Conservation (phyloP, 179 eudicot genomes). For the Spinacia oleracea region DNA sequence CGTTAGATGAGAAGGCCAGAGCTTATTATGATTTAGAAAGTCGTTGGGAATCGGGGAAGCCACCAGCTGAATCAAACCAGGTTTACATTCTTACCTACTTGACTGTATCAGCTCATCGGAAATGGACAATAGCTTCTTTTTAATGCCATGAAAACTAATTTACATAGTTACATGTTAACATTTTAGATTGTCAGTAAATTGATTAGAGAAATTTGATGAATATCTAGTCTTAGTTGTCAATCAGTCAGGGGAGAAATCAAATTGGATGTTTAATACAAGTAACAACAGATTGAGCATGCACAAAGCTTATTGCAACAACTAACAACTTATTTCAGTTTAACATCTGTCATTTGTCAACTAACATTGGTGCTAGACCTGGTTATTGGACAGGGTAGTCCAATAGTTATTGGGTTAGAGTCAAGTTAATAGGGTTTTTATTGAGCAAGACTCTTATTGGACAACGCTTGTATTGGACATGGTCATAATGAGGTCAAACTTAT, state of each 20-base stretch:
- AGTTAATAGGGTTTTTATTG: too few species aligned
- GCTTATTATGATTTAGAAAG: conserved; percentile 87
- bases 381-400: too few species aligned
- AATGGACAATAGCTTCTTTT: neutral
- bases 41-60: conserved; percentile 52
- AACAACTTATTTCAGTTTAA: too few species aligned
- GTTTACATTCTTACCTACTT: conserved; percentile 30
- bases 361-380: too few species aligned
- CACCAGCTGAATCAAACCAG: conserved; percentile 48
- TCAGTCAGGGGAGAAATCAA: neutral
- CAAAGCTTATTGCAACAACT: too few species aligned
- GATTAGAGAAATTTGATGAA: neutral
- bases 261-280: neutral
- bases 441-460: too few species aligned
- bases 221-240: neutral
- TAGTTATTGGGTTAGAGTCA: too few species aligned
- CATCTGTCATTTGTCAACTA: neutral
- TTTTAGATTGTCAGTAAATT: neutral
- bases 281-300: neutral
- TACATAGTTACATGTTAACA: neutral
- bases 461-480: too few species aligned
- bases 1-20: conserved; percentile 93
- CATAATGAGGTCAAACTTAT: too few species aligned
- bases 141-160: neutral
- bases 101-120: neutral